Base-by-base conservation (phyloP, 2,329 filamentous ascomycete genomes). In the Alternaria sp. region DNA sequence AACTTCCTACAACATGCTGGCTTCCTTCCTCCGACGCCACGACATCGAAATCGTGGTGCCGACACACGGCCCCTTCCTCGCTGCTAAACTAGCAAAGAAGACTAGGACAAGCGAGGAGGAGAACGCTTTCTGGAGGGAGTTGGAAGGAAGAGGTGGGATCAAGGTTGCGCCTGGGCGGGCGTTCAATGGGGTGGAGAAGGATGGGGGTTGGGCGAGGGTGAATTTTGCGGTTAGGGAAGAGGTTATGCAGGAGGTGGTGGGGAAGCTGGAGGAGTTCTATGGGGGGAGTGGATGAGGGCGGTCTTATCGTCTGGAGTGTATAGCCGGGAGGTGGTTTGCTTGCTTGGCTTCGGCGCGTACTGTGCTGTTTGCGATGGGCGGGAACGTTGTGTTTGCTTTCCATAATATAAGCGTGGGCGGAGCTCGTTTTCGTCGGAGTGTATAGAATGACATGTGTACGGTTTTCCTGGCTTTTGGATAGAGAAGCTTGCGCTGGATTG, bases 151-250 rank as follows among this genome's bases (percentile, higher is more conserved):
- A 2, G 46, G 67, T n/a, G 75, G 75, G 1, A 60, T 78, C 2
- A 58, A 53, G 10, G 64, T 75, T 6, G 63, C 67, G 3, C 66
- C 61, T 5, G 73, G 73, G 1, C 58, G 55, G 12, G 53, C 60
- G 1, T 75, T 70, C 56, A 71, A 60, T 9, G 75, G 74, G 1
- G 71, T 74, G 2, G 71, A 77, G 26, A 65, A 56, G n/a, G 70
- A 76, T 44, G 71, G 59, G 66, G 75, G 75, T 3, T 78, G 75
- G 75, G 69, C 66, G 14, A 67, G 75, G 47, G 62, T 78, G 30
- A 58, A 70, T 20, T 76, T 78, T 43, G 68, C 68, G 2, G 46
- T 75, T 9, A 43, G 45, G 0, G 21, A 23, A n/a, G 58, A 68
- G 14, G 61, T 55, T 11, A 70, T 77, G 75, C 47, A 47, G 33